phyloP scores from a whole-genome alignment of 306 rosid genomes.

The Fragaria vesca region DNA sequence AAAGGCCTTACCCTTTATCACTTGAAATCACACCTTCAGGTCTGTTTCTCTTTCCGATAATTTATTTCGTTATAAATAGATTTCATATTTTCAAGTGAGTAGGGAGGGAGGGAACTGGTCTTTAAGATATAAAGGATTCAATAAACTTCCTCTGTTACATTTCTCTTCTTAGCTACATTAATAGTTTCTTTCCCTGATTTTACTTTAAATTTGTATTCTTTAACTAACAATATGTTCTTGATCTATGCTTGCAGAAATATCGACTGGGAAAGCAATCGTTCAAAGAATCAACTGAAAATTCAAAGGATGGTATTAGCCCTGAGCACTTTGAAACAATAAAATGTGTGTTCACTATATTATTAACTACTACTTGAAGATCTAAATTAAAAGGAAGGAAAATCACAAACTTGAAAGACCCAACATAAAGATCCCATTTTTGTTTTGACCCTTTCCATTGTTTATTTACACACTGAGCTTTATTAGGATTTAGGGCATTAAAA shows the following conservation, averaged over 20 bases:
- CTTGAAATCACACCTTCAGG: slow-evolving; percentile 68
- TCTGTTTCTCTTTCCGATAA: slow-evolving; percentile 22
- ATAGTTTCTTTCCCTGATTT: neutral
- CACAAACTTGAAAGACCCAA: slow-evolving; percentile 10
- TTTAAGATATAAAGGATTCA: neutral
- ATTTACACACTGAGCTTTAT: neutral
- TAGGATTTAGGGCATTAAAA: neutral
- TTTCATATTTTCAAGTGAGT: neutral
- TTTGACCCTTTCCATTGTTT: neutral
- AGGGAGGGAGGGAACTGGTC: neutral
- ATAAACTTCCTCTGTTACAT: neutral
- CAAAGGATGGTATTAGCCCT: slow-evolving; percentile 46
- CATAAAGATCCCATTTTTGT: neutral
- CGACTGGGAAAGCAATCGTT: slow-evolving; percentile 56
- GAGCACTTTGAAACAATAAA: neutral
- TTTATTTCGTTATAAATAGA: neutral
- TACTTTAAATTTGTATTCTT: neutral
- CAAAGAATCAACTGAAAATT: slow-evolving; percentile 51
- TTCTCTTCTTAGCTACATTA: neutral
- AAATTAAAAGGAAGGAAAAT: neutral
- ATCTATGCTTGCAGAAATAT: slow-evolving; percentile 46
- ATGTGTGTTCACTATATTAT: neutral
- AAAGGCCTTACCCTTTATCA: slow-evolving; percentile 67
- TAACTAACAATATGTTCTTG: neutral
- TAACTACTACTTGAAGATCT: neutral